Evolutionary conservation across 148 eudicot genomes (phyloP).

Genomic region (Rhododendron ferrugineum): DNA sequence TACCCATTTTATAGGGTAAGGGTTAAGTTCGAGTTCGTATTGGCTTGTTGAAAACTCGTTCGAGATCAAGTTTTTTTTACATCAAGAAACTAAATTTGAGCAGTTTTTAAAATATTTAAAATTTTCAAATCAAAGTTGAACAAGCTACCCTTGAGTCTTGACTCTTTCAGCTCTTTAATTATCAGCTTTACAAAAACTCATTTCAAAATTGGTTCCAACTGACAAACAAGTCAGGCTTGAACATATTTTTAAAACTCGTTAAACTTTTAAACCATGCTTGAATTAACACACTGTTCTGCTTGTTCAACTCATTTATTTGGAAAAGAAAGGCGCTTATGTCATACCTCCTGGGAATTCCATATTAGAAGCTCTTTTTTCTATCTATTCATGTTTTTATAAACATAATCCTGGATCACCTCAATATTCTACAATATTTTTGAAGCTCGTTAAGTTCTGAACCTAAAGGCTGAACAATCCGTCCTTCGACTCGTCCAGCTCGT

Average conservation of each 20-base stretch:
- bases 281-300: not conserved
- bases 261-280: not conserved
- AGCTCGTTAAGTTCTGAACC: not conserved
- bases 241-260: not conserved
- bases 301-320: not conserved
- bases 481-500: not conserved
- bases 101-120: not conserved
- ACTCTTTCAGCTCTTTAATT: not conserved
- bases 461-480: not conserved
- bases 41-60: not conserved
- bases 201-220: not conserved
- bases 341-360: not conserved
- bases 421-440: not conserved
- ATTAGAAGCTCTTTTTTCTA: not conserved
- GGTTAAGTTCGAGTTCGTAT: not conserved
- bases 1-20: not conserved
- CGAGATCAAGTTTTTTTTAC: not conserved
- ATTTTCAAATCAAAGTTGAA: not conserved
- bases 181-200: not conserved
- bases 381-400: not conserved
- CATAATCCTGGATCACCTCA: no score
- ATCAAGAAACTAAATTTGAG: not conserved
- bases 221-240: not conserved
- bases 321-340: no score
- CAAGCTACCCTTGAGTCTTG: not conserved